Evolutionary conservation across 345 rosid species (phyloP).

Genomic region (Populus tremula): DNA sequence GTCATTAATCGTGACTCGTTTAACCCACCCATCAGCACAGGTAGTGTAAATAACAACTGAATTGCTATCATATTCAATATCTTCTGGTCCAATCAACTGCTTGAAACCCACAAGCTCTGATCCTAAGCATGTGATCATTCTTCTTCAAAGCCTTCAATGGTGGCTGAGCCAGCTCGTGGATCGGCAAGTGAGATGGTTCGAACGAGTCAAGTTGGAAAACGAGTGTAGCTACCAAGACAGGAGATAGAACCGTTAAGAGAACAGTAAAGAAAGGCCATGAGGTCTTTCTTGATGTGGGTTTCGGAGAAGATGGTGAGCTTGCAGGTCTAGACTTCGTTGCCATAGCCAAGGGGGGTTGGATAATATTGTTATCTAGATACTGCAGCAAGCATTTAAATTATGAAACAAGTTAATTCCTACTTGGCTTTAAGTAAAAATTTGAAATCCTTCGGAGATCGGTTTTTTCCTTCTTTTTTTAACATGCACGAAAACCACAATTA

Average conservation of each 20-base stretch:
- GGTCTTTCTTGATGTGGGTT: background rate
- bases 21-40: conserved; percentile 81
- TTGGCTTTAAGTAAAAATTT: no score
- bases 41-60: conserved; percentile 50
- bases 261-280: background rate
- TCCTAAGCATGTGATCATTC: conserved; percentile 40
- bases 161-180: conserved; percentile 28
- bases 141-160: conserved; percentile 16
- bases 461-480: no score
- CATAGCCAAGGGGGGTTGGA: no score
- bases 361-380: no score
- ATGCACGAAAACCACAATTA: no score
- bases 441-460: no score
- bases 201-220: conserved; percentile 47
- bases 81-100: conserved; percentile 53
- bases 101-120: conserved; percentile 49
- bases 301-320: no score
- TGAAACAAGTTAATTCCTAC: no score
- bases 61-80: conserved; percentile 43
- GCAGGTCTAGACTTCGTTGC: no score
- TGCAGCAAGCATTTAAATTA: no score
- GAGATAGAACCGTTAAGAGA: conserved; percentile 6
- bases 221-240: conserved; percentile 33
- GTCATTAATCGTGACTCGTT: conserved; percentile 52
- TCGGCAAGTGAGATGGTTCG: conserved; percentile 49